A percentile compares a stretch with the other conserved stretches of the same genome.
Conservation (phyloP, 768 basidiomycete genomes). For the Serendipita sp. region DNA sequence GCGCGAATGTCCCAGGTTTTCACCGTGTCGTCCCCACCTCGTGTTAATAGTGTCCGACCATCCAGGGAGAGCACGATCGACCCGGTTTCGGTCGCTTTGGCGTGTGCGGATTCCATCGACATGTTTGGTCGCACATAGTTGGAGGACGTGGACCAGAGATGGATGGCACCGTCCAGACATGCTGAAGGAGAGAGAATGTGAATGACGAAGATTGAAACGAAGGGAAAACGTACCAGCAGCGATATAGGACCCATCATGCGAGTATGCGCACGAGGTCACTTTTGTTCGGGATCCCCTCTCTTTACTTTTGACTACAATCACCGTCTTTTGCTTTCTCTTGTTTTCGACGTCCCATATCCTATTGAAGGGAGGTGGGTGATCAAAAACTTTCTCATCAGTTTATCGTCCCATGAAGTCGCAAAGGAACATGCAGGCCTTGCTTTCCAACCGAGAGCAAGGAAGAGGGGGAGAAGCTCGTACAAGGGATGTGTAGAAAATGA, state of each 20-base stretch:
- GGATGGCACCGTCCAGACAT: constrained; percentile 80
- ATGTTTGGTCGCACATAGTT: constrained; percentile 89
- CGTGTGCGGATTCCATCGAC: constrained; percentile 75
- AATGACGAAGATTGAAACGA: constrained; percentile 5
- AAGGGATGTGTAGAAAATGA: too few relatives aligned
- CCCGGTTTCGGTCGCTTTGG: constrained; percentile 73
- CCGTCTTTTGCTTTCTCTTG: constrained; percentile 84
- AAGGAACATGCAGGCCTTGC: too few relatives aligned
- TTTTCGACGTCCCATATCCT: constrained; percentile 94
- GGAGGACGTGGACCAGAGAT: constrained; percentile 82
- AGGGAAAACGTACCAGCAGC: constrained; percentile 52
- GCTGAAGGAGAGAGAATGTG: constrained; percentile 29
- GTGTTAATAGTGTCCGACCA: constrained; percentile 64
- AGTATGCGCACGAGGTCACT: constrained; percentile 75
- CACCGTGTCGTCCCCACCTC: constrained; percentile 90
- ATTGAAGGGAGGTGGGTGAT: constrained; percentile 7
- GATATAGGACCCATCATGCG: constrained; percentile 76
- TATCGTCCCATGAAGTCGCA: too few relatives aligned
- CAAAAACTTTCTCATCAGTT: not conserved
- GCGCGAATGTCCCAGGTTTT: constrained; percentile 97
- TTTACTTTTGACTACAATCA: constrained; percentile 94
- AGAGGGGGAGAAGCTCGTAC: too few relatives aligned
- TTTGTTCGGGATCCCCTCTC: constrained; percentile 89
- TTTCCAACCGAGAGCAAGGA: too few relatives aligned
- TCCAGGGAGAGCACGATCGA: constrained; percentile 82